Evolutionary conservation across 257 asterid genomes (phyloP), one percentile per base, ranked within the genome.

Genomic region (Gynochthodes officinalis): DNA sequence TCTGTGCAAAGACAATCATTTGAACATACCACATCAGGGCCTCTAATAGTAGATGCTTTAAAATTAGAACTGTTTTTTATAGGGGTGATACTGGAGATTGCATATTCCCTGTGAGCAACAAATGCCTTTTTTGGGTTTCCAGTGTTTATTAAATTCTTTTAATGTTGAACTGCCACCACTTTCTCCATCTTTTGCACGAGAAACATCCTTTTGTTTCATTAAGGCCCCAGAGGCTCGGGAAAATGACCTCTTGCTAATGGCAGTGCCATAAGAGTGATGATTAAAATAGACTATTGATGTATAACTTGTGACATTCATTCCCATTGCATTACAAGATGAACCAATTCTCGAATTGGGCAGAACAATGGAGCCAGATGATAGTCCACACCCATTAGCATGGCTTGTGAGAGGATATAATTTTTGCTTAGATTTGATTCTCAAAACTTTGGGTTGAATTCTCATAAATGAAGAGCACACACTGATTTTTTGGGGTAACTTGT

Each of bases 151-250:
- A 33, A 73, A 69, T 44, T 44, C 60, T 74, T 83, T 79, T 55
- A 64, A 77, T 62, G 66, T 71, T 63, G 78, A 33, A 52, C 75
- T 84, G 66, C 54, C 77, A 60, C 67, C 72, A 72, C 67, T 69
- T 72, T 53, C 70, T 70, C 76, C 83, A 65, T 73, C 86, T 72
- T 76, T 82, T 4, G 82, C 68, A 62, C 58, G 48, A 64, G 68
- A 74, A 54, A 80, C 11, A 67, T 42, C 59, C 72, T 75, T 35
- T 67, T 73, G 66, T 79, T 70, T 48, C 78, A 48, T 44, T 37
- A 67, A 74, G 4, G 81, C 80, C 76, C 83, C 84, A 7, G 93
- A 78, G 48, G 78, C 81, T 67, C 73, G 85, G 62, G 88, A 89
- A 80, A 84, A 82, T 63, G 82, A 76, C 69, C 89, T 86, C 72